Base-by-base conservation (phyloP, 2,329 filamentous ascomycete species). In the Alternaria alternata region DNA sequence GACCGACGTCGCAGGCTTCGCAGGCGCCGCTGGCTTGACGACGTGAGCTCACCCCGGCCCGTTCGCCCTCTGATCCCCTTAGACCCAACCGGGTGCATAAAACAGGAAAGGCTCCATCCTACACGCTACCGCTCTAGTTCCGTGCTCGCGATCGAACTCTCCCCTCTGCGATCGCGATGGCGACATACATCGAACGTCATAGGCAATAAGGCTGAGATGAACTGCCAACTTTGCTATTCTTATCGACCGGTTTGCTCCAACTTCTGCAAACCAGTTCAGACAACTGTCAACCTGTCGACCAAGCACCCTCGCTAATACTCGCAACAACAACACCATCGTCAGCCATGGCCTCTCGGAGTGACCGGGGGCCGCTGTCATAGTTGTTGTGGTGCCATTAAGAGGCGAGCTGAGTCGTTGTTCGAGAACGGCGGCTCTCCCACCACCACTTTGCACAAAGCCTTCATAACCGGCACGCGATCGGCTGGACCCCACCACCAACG, bases 401-500 rank as follows among this genome's bases (percentile, higher is more conserved):
- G 68, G 69, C 67, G 64, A 63, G 74, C 75, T 76, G 73, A 70
- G 48, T 48, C 62, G 59, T 54, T 59, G 66, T 69, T 76, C 74
- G 69, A 74, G 72, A 77, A 75, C 70, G 59, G 42, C 65, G 54
- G 52, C 52, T 64, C 61, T 65, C 48, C 57, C 64, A 64, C 57
- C 49, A 61, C 56, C 57, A 54, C 59, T 59, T 58, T 75, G 72
- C 75, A 77, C 72, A 78, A 78, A 70, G 26, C 65, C 67, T 76
- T 75, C 71, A 74, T 65, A 75, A 68, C 28, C 61, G 47, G 48
- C 54, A 59, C 18, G 32, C 38, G 26, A 48, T 62, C 49, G 67
- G 63, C 65, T 60, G 64, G 69, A 75, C 75, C 74, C 75, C 75
- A 75, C 75, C 71, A 74, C 64, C 64, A 63, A 66, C 67, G 66